A percentile compares a stretch with the other conserved stretches of the same genome.
phyloP scores from a whole-genome alignment of 371 early-diverging fungal genomes.

The Rhizomucor miehei region DNA sequence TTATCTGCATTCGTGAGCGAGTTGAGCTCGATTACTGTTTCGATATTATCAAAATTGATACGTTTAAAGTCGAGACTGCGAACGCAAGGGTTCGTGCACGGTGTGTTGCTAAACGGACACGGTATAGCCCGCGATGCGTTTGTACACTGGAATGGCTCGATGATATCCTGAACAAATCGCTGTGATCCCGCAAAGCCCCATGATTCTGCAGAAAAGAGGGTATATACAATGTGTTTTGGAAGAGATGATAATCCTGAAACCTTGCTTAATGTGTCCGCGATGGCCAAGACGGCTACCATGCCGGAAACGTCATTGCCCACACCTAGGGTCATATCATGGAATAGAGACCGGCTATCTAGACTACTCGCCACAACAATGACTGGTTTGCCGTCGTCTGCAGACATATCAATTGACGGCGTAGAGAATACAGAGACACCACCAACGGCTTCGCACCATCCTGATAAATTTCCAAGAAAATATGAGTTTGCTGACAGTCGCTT shows the following conservation, averaged over 20 bases:
- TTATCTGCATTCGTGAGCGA: slow-evolving; percentile 35
- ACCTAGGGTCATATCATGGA: slow-evolving; percentile 63
- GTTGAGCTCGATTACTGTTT: slow-evolving; percentile 53
- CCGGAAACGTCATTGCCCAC: slow-evolving; percentile 55
- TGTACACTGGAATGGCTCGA: slow-evolving; percentile 56
- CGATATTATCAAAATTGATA: slow-evolving; percentile 65
- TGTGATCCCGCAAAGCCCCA: slow-evolving; percentile 83
- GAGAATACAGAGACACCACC: slow-evolving; percentile 75
- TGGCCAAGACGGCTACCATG: slow-evolving; percentile 60
- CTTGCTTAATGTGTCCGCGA: slow-evolving; percentile 67
- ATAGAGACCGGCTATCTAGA: slow-evolving; percentile 66
- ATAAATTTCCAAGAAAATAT: too few relatives aligned
- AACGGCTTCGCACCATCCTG: slow-evolving; percentile 68
- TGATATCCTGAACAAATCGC: slow-evolving; percentile 75
- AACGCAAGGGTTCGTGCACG: slow-evolving; percentile 68
- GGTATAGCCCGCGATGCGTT: slow-evolving; percentile 35
- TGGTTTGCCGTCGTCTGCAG: slow-evolving; percentile 53
- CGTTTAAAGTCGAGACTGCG: slow-evolving; percentile 55
- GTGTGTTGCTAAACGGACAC: slow-evolving; percentile 48
- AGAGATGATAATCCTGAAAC: slow-evolving; percentile 15
- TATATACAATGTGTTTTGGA: slow-evolving; percentile 69
- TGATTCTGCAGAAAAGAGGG: slow-evolving; percentile 69
- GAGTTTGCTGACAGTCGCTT: too few relatives aligned
- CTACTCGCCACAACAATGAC: slow-evolving; percentile 67
- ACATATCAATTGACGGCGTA: slow-evolving; percentile 56